Evolutionary conservation across 495 filamentous ascomycete genomes (phyloP), one percentile per base, ranked within the genome.

Genomic region (Xylaria scruposa): DNA sequence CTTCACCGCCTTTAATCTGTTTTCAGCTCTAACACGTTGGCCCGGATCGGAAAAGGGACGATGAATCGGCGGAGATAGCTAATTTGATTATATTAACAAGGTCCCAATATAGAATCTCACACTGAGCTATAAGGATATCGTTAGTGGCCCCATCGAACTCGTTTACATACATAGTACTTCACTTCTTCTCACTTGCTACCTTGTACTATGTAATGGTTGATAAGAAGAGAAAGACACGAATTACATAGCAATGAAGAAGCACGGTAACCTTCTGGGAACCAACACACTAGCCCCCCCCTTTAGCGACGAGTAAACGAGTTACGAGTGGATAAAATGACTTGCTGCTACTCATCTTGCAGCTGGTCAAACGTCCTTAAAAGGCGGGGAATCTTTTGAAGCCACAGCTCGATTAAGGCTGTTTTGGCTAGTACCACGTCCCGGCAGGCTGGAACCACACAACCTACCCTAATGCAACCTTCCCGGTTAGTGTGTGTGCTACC

Each of bases 401-500:
- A 61, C 54, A 47, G 38, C 24, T 13, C 31, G 44, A 69, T 69
- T 61, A 33, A 46, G 54, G 53, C 38, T 44, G 38, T 63, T 26
- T 40, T 69, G 31, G 40, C 40, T 38, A 29, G 19, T 26, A 24
- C 17, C 33, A 12, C 58, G 68, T 61, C 68, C 68, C 68, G 46
- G 68, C 68, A 51, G 68, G 44, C 68, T 70, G 68, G 68, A 40
- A 70, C 68, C 56, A 61, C 42, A 42, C 44, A 69, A 61, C 53
- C 54, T 69, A 61, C 67, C 54, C 67, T 62, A 70, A 70, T 70
- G 44, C 44, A 31, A 70, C 54, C 68, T 62, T 63, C 58, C 58
- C 68, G 29, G 44, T 44, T 61, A 31, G n/a, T 44, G 67, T 38
- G 38, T 47, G 53, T 61, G 42, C 58, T n/a, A 15, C n/a, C 40